These are phyloP conservation scores for Bifiguratus adelaidae DNA, from an alignment of 192 early-diverging fungal species.

Conservation along the genomic window DNA sequence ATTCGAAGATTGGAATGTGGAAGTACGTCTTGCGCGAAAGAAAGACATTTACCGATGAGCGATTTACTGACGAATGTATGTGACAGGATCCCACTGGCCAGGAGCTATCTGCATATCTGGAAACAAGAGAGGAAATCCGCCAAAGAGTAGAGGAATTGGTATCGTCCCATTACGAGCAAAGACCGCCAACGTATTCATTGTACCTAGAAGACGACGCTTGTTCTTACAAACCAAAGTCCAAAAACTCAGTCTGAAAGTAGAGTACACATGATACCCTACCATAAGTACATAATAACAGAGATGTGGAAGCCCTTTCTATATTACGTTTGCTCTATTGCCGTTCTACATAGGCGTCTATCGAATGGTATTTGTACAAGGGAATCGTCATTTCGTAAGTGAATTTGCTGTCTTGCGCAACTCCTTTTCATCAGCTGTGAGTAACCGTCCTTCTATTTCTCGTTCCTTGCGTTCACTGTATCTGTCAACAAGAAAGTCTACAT, in stretches of 20 bases:
- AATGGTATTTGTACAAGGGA: too few species aligned
- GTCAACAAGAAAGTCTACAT: conserved; percentile 29
- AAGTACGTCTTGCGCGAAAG: too few species aligned
- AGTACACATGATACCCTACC: too few species aligned
- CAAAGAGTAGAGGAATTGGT: conserved; percentile 2
- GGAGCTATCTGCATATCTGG: not conserved
- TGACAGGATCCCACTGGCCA: conserved; percentile 4
- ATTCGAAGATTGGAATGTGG: conserved; percentile 7
- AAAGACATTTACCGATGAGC: too few species aligned
- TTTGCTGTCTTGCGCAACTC: not conserved
- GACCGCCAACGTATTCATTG: conserved; percentile 1
- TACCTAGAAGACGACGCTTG: conserved; percentile 1
- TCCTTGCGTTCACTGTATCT: conserved; percentile 35
- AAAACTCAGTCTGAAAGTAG: too few species aligned
- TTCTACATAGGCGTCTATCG: too few species aligned
- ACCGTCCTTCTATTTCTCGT: conserved; percentile 21
- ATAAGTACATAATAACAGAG: too few species aligned
- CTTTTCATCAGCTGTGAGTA: conserved; percentile 34
- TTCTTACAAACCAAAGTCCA: too few species aligned
- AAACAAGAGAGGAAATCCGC: conserved; percentile 3
- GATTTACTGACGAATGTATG: too few species aligned
- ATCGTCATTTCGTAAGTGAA: too few species aligned
- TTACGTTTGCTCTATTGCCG: not conserved
- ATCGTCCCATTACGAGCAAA: not conserved
- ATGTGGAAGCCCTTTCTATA: not conserved